A percentile compares a stretch with the other conserved stretches of the same genome.
These are phyloP conservation scores for Podaxis sp. DNA, from an alignment of 768 basidiomycete genomes.

Conservation along the genomic window DNA sequence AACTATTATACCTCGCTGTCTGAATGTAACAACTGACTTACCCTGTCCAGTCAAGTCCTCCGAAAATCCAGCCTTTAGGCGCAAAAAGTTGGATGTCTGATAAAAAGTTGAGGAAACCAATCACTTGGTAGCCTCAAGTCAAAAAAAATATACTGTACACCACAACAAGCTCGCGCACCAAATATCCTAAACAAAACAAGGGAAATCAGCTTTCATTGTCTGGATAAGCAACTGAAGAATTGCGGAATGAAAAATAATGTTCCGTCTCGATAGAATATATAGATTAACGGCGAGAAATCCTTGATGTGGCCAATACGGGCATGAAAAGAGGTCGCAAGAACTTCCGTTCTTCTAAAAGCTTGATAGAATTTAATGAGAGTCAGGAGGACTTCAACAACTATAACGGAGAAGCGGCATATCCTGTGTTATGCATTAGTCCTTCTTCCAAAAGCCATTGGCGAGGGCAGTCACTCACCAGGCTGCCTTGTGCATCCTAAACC, in stretches of 20 bases:
- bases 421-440: neutral
- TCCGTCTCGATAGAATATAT: neutral
- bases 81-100: neutral
- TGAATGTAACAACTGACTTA: neutral
- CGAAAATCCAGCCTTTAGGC: neutral
- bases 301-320: neutral
- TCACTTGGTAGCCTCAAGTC: neutral
- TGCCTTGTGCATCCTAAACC: neutral
- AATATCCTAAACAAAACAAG: neutral
- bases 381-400: neutral
- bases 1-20: neutral
- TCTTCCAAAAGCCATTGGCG: neutral
- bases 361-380: neutral
- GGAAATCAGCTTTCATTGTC: neutral
- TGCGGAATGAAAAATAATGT: constrained; percentile 2
- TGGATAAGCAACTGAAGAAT: neutral
- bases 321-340: neutral
- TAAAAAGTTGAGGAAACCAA: neutral
- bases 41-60: neutral
- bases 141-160: neutral
- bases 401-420: neutral
- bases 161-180: neutral
- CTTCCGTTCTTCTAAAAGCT: neutral
- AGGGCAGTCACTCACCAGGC: neutral
- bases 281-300: neutral